A percentile compares a stretch with the other conserved stretches of the same genome.
Conservation (phyloP, 139 green algal species). For the Micractinium conductrix region DNA sequence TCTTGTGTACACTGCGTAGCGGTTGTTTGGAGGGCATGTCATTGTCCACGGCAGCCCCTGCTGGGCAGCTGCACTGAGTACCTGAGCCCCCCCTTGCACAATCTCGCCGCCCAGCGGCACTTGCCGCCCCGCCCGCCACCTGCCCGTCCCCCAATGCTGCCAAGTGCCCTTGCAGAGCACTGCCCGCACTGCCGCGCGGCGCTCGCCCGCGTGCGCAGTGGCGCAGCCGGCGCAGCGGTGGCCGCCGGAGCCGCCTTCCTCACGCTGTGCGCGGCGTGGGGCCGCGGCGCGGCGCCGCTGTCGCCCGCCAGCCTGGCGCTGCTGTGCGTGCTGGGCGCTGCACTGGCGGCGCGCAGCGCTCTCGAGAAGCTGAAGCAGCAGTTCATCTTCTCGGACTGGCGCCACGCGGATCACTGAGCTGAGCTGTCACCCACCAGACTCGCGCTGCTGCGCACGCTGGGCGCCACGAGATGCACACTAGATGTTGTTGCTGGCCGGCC, state of each 20-base stretch:
- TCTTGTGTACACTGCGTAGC: neutral
- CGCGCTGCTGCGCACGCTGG: too few relatives aligned
- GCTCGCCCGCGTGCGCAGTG: neutral
- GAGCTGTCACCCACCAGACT: too few relatives aligned
- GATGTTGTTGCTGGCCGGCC: too few relatives aligned
- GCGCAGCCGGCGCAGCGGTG: neutral
- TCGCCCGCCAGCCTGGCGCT: slow-evolving; percentile 15
- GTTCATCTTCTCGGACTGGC: slow-evolving; percentile 19
- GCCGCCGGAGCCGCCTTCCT: slow-evolving; percentile 6
- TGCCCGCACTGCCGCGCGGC: slow-evolving; percentile 19
- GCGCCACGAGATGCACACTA: too few relatives aligned
- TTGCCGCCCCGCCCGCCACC: too few relatives aligned
- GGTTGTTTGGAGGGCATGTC: too few relatives aligned
- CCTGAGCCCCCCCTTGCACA: too few relatives aligned
- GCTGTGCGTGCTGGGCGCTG: neutral
- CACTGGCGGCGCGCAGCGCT: neutral
- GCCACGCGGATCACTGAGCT: slow-evolving; percentile 17
- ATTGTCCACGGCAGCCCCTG: too few relatives aligned
- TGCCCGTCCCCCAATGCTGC: neutral
- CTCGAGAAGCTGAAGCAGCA: slow-evolving; percentile 8
- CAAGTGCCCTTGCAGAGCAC: slow-evolving; percentile 1
- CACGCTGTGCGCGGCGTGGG: neutral
- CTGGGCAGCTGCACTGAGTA: too few relatives aligned
- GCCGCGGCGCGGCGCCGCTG: neutral
- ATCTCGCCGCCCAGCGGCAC: too few relatives aligned